Conservation (phyloP, 2,329 filamentous ascomycete genomes). For the Talaromyces atroroseus region DNA sequence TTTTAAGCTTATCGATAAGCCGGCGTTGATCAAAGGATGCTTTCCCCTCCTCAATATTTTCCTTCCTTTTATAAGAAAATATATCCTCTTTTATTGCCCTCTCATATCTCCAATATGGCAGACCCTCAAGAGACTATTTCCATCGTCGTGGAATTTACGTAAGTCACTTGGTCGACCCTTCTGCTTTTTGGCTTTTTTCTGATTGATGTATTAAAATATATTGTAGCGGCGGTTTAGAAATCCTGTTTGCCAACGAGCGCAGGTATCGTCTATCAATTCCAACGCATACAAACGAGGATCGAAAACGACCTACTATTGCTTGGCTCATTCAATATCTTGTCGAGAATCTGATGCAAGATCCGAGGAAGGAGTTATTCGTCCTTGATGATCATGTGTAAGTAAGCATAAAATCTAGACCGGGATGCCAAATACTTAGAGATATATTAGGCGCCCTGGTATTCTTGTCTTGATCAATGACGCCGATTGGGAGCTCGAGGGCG, state of each 20-base stretch:
- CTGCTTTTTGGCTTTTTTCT: background rate
- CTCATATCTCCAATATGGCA: constrained; percentile 8
- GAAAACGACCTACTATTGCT: constrained; percentile 61
- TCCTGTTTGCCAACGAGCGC: constrained; percentile 81
- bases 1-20: constrained; percentile 38
- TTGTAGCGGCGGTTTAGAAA: constrained; percentile 78
- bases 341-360: constrained; percentile 76
- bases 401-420: constrained; percentile 1
- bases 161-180: constrained; percentile 14
- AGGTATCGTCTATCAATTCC: constrained; percentile 68
- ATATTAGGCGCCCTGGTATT: constrained; percentile 80
- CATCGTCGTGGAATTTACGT: constrained; percentile 72
- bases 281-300: constrained; percentile 50
- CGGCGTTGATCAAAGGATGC: background rate
- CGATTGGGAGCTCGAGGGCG: constrained; percentile 96
- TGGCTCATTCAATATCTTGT: constrained; percentile 76
- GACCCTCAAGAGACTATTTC: constrained; percentile 20
- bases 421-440: constrained; percentile 16
- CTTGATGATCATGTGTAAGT: constrained; percentile 82
- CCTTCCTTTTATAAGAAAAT: background rate
- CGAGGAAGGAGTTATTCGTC: constrained; percentile 81
- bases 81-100: background rate
- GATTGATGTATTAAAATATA: background rate
- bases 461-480: constrained; percentile 95
- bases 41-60: constrained; percentile 9